phyloP scores from a whole-genome alignment of 129 eudicot genomes.

The Centaurea solstitialis region DNA sequence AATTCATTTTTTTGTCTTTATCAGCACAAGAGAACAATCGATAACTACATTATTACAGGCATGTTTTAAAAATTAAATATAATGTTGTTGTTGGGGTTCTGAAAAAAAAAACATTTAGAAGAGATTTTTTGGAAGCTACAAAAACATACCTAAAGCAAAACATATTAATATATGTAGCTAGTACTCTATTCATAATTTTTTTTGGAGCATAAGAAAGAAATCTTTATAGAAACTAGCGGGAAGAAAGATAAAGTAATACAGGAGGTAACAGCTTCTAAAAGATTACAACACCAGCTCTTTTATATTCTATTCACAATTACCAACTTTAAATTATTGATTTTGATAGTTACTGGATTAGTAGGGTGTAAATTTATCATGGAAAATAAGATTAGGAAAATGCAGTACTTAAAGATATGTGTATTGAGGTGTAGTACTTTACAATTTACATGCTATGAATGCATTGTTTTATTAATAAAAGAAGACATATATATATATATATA shows the following conservation, averaged over 20 bases:
- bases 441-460: constrained; percentile 10
- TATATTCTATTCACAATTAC: no score
- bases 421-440: not conserved
- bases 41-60: not conserved
- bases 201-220: no score
- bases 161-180: not conserved
- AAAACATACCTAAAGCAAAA: not conserved
- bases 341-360: not conserved
- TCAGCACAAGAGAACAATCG: not conserved
- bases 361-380: not conserved
- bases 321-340: no score
- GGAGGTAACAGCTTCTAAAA: no score
- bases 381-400: not conserved
- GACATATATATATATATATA: not conserved
- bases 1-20: not conserved
- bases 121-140: not conserved
- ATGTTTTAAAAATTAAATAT: not conserved
- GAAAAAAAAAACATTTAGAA: not conserved
- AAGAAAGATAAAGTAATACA: no score
- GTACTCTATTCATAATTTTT: no score
- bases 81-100: not conserved
- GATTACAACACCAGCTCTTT: no score
- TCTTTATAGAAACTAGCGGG: no score
- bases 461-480: not conserved
- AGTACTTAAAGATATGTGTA: not conserved